Evolutionary conservation across 305 asterid species (phyloP), one percentile per base, ranked within the genome.

Genomic region (Fraxinus velutina): DNA sequence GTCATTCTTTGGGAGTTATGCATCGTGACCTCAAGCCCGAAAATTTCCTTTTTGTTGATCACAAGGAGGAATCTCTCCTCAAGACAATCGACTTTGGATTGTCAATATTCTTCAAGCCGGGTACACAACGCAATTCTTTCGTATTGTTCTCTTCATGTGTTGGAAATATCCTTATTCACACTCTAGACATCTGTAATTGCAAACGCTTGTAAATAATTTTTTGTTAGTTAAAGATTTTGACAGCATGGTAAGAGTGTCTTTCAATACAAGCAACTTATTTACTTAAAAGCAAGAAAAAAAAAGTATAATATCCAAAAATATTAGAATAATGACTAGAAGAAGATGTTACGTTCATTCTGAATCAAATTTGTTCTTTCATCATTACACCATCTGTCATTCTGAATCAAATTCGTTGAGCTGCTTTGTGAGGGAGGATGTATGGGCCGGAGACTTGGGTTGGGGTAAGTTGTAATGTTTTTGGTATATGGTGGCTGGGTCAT

Each of bases 21-120:
- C 97, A 92, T 84, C 93, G 97, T 47, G 97, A 91, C 33, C 89
- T 92, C 78, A 92, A 92, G 89, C 97, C 97, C 0, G 95, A 92
- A 88, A 92, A 92, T 85, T 92, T 92, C 82, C 93, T 92, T 39
- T 88, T 92, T 76, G 91, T 90, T 19, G 90, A 90, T 83, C 89
- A 89, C 66, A 88, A 88, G 85, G 95, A 91, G 85, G 95, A 91
- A 30, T 89, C 95, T 0, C 89, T 90, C 81, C 92, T 92, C 72
- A 92, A 92, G 84, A 90, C 94, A 1, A 92, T 92, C 32, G 96
- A 92, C 83, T 92, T 92, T 80, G 96, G 96, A 39, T 85, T 92
- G 79, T 92, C 96, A 1, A 88, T 90, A 21, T 92, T 90, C 88
- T 92, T 92, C 89, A 90, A 89, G 88, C 96, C 96, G 81, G 96